Evolutionary conservation across 2,329 filamentous ascomycete species (phyloP), one percentile per base, ranked within the genome.

Genomic region (Penicillium hordei): DNA sequence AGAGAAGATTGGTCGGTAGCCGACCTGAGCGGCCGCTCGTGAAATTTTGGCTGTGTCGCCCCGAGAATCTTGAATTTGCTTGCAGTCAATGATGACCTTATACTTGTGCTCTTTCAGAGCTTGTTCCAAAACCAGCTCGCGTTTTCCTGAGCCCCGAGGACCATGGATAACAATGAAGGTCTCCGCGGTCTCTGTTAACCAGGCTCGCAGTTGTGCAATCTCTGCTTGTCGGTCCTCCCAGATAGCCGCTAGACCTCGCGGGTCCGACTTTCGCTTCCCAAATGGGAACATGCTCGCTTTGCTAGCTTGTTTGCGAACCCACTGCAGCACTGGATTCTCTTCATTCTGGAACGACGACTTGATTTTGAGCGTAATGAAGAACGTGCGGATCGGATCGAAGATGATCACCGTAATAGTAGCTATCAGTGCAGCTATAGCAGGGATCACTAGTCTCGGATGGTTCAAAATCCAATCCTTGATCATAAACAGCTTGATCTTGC

Each of bases 81-180:
- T 96, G 79, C 93, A 97, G 76, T 99, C 94, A 44, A 97, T 85
- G 4, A 95, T 80, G 3, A 97, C 79, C 46, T 93, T 91, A 63
- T 95, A 87, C 62, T 85, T 87, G 44, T 89, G 86, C 8, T 86
- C 85, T 62, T 89, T 86, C 17, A 97, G 80, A 0, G 91, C 89
- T 73, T 96, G 90, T 42, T 96, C 89, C 58, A 96, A 73, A 2
- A 97, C 87, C 13, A 97, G 82, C 65, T 97, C 93, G 61, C 86
- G 88, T 76, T 97, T 97, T 1, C 93, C 94, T 0, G 91, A 95
- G 7, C 93, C 94, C 51, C 92, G 86, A 5, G 94, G 93, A 0
- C 94, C 94, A 70, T 96, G 93, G 0, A 99, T 86, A 9, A 97
- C 90, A 62, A 96, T 92, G 71, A 97, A 97, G 0, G 93, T 97